Evolutionary conservation across 768 basidiomycete species (phyloP), one percentile per base, ranked within the genome.

Genomic region (Rubroboletus pulcherrimus): DNA sequence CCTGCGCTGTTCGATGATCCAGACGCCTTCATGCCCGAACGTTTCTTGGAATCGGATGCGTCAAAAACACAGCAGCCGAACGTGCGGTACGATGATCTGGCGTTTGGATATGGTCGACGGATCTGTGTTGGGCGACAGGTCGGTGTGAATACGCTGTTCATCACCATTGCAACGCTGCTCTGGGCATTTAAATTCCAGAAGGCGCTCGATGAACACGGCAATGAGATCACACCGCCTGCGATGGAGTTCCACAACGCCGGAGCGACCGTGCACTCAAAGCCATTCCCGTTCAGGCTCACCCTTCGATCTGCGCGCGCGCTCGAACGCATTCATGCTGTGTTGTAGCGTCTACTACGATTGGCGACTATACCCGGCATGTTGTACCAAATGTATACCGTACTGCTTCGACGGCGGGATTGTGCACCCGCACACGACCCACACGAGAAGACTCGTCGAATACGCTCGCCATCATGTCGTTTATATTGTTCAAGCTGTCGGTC

Each of bases 11-110:
- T 57, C 14, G 56, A 57, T 29, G 41, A 56, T 21, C 54, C 60
- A 15, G 60, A 62, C 2, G 54, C 60, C 4, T 61, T 61, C 24
- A 61, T 62, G 7, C 59, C 59, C 4, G 59, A 61, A 12, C 54
- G 59, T 5, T 61, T 61, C 35, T 14, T 61, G 40, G 41, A 56
- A 12, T 46, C 47, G 7, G 47, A 49, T n/a, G 40, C 37, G 1
- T 29, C 49, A 1, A 56, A 48, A 12, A 26, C 29, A n/a, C 30
- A 35, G 4, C 29, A 44, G 31, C 11, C 19, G 24, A 49, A 49
- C n/a, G 56, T 54, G 17, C 45, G 56, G 26, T 35, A 57, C 14
- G 59, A 61, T 21, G 46, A 62, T 35, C 35, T 61, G 7, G 43
- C 39, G 3, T 61, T 61, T 24, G 59, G 59, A 29, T 51, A 51